These are phyloP conservation scores for Umbelopsis isabellina DNA, from an alignment of 192 early-diverging fungal genomes.

Conservation along the genomic window DNA sequence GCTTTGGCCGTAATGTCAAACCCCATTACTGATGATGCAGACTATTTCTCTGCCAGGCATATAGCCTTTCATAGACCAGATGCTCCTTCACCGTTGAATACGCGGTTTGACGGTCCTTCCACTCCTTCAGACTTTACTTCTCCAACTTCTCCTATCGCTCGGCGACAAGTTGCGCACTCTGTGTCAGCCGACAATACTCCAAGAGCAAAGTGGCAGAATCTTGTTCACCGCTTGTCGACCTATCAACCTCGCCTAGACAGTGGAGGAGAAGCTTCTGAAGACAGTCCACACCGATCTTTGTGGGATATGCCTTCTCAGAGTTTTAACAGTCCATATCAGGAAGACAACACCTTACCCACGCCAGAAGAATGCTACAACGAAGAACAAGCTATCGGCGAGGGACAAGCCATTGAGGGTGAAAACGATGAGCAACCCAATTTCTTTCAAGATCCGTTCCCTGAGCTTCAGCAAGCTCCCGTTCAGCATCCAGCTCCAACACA, in stretches of 20 bases:
- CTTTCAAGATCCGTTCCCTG: slow-evolving; percentile 1
- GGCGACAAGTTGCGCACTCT: neutral
- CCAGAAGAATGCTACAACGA: slow-evolving; percentile 8
- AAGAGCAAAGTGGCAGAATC: slow-evolving; percentile 22
- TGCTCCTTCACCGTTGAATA: slow-evolving; percentile 12
- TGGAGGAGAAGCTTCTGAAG: neutral
- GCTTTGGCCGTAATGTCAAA: slow-evolving; percentile 26
- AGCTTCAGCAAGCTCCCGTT: neutral
- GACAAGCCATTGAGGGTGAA: neutral
- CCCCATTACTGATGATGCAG: slow-evolving; percentile 27
- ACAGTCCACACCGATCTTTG: slow-evolving; percentile 2
- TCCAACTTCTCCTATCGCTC: neutral
- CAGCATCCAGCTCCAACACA: neutral
- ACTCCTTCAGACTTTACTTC: neutral
- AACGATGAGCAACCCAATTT: slow-evolving; percentile 2
- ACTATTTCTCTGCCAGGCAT: slow-evolving; percentile 21
- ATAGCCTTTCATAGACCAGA: neutral
- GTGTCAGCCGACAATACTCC: neutral
- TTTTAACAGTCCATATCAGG: neutral
- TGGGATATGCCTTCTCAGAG: neutral
- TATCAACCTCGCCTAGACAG: neutral
- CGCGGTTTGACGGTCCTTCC: neutral
- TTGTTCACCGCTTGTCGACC: neutral
- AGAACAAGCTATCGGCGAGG: neutral
- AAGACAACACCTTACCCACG: slow-evolving; percentile 32